Evolutionary conservation across 2,329 filamentous ascomycete species (phyloP), one percentile per base, ranked within the genome.

Genomic region (Aspergillus neoniger): DNA sequence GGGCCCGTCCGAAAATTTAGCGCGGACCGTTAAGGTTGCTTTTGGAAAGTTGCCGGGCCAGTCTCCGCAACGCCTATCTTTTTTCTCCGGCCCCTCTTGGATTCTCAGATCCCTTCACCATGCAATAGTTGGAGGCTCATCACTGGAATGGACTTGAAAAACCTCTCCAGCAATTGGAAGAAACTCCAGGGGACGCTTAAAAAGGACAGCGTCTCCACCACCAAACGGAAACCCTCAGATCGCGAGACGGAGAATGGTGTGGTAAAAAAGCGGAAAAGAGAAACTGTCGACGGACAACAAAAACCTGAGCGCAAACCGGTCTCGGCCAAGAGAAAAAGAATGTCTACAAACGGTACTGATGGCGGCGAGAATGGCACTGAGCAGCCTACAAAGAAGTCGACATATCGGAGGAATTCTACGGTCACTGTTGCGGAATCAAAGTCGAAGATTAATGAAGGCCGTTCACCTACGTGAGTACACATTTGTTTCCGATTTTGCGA

Each of bases 381-480:
- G 81, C 85, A 65, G 83, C 88, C 63, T 84, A 88, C 67, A 81
- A 85, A 68, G 74, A 84, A 25, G 84, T 87, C 68, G 81, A 85
- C 60, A 72, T 90, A 41, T 83, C 85, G 36, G 83, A 86, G 70
- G 85, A 85, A 15, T 90, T 91, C 77, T 80, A 83, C 48, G 39
- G 54, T 66, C 6, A 51, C 57, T 78, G 86, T 80, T 64, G 82
- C 84, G 74, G 78, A 71, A 68, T 73, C 65, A 69, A 74, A 74
- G 76, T 82, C 41, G 82, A 83, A 81, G 48, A 79, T 88, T 63
- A 91, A 91, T 70, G 83, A 86, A 48, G 89, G 89, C 0, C 79
- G 87, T 3, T 83, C 85, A 1, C 54, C 69, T 32, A 75, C 67
- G 78, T 80, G 43, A 70, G 77, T 69, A 36, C 25, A 44, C 32